Evolutionary conservation across 768 basidiomycete species (phyloP), one percentile per base, ranked within the genome.

Genomic region (Termitomyces bulborhizus): DNA sequence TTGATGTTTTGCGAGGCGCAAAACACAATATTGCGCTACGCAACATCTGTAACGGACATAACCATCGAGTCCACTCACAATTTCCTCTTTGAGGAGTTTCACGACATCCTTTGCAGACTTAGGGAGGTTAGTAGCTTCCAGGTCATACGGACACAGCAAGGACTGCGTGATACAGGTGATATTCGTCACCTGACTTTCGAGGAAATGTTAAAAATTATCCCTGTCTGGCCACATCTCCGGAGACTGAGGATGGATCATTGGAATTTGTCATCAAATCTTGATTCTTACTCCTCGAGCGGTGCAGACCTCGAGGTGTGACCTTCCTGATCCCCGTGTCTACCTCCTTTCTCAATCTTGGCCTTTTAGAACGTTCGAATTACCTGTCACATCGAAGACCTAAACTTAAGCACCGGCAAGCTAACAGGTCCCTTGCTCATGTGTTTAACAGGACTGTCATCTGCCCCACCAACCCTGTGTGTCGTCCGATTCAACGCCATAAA

Each of bases 221-320:
- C 48, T 39, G 6, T 32, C 12, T 58, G 59, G 43, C 46, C 46
- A n/a, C 18, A 45, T 36, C 56, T 60, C 27, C 55, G 21, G 12
- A 31, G 31, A 15, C 6, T 55, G 18, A 39, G 16, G 18, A 46
- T 57, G 21, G 8, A n/a, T 1, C 42, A 46, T 32, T 57, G 53
- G 41, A 48, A 46, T n/a, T 6, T 15, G 12, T 41, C 48, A n/a
- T 27, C 41, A 18, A 16, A 16, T 6, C 40, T 13, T 6, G 9
- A 32, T 34, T 43, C 29, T 16, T 15, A 16, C 11, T 40, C 36
- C 6, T 47, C 27, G 12, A 34, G 37, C 45, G 45, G 12, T 34
- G 47, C 40, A 47, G n/a, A 6, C 37, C 3, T 39, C 2, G 31
- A 55, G 47, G 54, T 37, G 31, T 29, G 52, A 39, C 34, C 16